phyloP scores from a whole-genome alignment of 257 asterid genomes.

The Primulina eburnea region DNA sequence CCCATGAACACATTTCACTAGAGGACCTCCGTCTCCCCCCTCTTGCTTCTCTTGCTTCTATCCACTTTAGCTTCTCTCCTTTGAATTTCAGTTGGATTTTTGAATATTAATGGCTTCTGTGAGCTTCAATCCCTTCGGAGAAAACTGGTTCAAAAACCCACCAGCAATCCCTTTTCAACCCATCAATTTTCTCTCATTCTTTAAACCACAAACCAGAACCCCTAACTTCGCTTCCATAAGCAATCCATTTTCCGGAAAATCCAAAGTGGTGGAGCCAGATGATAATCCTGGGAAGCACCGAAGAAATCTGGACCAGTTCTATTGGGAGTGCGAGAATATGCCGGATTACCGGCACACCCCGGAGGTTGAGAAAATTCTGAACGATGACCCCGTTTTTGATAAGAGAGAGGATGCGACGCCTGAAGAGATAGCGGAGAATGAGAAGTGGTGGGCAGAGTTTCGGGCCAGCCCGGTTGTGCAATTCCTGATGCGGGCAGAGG shows the following conservation, averaged over 20 bases:
- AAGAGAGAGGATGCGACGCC: slow-evolving; percentile 70
- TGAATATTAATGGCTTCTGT: slow-evolving; percentile 56
- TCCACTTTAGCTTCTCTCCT: not conserved
- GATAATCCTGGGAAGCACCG: slow-evolving; percentile 56
- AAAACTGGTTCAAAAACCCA: slow-evolving; percentile 72
- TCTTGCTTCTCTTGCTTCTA: too few relatives aligned
- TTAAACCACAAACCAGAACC: slow-evolving; percentile 43
- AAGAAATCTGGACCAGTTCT: slow-evolving; percentile 70
- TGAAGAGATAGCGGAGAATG: slow-evolving; percentile 83
- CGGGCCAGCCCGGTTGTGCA: slow-evolving; percentile 68
- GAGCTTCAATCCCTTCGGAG: slow-evolving; percentile 68
- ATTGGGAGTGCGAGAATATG: slow-evolving; percentile 80
- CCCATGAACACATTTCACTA: not conserved
- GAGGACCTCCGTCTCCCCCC: not conserved
- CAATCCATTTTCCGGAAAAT: slow-evolving; percentile 48
- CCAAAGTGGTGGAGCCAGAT: slow-evolving; percentile 31
- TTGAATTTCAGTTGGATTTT: not conserved
- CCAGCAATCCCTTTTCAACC: slow-evolving; percentile 54
- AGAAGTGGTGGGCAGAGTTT: slow-evolving; percentile 71
- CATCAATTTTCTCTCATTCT: slow-evolving; percentile 37
- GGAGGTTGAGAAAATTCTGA: slow-evolving; percentile 65
- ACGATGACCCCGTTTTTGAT: slow-evolving; percentile 62
- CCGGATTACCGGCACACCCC: slow-evolving; percentile 80
- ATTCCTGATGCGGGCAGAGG: slow-evolving; percentile 72
- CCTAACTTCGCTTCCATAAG: slow-evolving; percentile 76